Base-by-base conservation (phyloP, 257 asterid genomes). In the Oldenlandia corymbosa region DNA sequence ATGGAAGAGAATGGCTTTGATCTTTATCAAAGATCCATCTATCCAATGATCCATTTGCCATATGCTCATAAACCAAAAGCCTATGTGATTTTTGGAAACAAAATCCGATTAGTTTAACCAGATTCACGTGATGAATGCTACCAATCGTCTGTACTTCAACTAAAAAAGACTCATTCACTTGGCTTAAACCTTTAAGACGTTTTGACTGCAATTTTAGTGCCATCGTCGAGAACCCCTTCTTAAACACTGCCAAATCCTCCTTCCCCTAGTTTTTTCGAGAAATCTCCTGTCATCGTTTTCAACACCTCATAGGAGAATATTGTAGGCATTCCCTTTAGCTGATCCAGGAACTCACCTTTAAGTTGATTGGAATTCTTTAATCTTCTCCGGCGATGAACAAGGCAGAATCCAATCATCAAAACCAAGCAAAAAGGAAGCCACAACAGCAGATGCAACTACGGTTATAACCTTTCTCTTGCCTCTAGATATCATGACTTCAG, bases 21-120 rank as follows among this genome's bases (percentile, higher is more conserved):
- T n/a, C 62, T 17, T 43, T 18, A 12, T 5, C 1, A 58, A 45
- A 75, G 21, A 71, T 71, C 76, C 76, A 71, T 43, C 55, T 62
- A 7, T 71, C 80, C 51, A 75, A 20, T 4, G 80, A 76, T 45
- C 80, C 76, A 49, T 71, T 66, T 9, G n/a, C 7, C 73, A 75
- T 57, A 17, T 43, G 34, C n/a, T 67, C 71, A 52, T 67, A 75
- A 13, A 71, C 76, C 9, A 75, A 14, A 43, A 70, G 68, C 9
- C 76, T 70, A 13, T 67, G 21, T 1, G 68, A 51, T 32, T 64
- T 64, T 10, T 71, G 69, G 20, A 66, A 71, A 64, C 69, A 67
- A 21, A 67, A 76, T 0, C 80, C 80, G n/a, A 68, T 47, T 59
- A 76, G 18, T 58, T 47, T 59, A 6, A 76, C 75, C 62, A 76